Base-by-base conservation (phyloP, 768 basidiomycete species). In the Russula ochroleuca region DNA sequence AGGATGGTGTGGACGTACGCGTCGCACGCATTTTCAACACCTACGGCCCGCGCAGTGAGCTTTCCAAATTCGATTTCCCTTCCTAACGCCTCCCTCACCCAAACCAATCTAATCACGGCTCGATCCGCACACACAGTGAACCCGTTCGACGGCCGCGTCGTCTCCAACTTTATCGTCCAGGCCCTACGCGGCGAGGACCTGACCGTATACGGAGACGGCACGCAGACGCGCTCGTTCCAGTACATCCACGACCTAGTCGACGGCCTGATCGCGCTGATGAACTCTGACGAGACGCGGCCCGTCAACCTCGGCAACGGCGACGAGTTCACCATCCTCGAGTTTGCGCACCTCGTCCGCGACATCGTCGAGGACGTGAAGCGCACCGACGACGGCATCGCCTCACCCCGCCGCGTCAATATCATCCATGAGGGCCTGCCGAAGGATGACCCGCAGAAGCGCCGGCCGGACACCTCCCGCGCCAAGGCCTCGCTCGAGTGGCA, bases 1-100 rank as follows among this genome's bases (percentile, higher is more conserved):
- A 97, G 74, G 94, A 98, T 72, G 86, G 87, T 60, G 95, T 99
- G 64, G 92, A 98, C 69, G 92, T 98, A 58, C 88, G 95, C 60
- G 95, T 99, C 47, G 95, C 95, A 3, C 91, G 97, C 68, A 99
- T 99, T 70, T 99, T 99, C 83, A 99, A 99, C 75, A 94, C 93
- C 23, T 96, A 91, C 70, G 93, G 80, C 28, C 89, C 89, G 41
- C 83, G 89, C 69, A 91, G 89, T 91, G 74, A 62, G 84, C 78
- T 37, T 48, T 40, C 49, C 63, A 19, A 11, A 28, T 25, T n/a
- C n/a, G n/a, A 28, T 54, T 9, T 61, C 43, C 73, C 40, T 10
- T 25, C 10, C 35, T 35, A 49, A 45, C 49, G 66, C 50, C 57
- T 2, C 5, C 28, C n/a, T n/a, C n/a, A n/a, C n/a, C n/a, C n/a